Evolutionary conservation across 176 grass and related monocot species (phyloP), one percentile per base, ranked within the genome.

Genomic region (Miscanthus lutarioriparius): DNA sequence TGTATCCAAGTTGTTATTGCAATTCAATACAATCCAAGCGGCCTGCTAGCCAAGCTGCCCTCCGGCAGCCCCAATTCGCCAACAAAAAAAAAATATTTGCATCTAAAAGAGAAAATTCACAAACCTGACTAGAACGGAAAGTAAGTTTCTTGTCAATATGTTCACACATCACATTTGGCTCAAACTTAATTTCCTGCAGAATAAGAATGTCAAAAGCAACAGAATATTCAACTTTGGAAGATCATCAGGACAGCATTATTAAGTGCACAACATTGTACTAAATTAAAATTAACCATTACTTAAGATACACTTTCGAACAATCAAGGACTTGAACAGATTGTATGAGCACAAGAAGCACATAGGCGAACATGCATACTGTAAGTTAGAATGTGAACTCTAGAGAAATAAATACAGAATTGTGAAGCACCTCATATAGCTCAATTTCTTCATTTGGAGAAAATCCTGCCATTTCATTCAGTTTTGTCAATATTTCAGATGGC

Each of bases 141-240:
- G 84, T 94, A 73, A 94, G 74, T 88, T 81, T 91, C 89, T 94
- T 97, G 70, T 97, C 94, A 71, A 97, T 92, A 82, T 91, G 91
- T 69, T 97, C 94, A 72, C 94, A 97, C 94, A 97, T 97, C 61
- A 97, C 92, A 89, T 85, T 94, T 66, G 94, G 94, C 48, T 97
- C 94, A 41, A 97, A 97, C 85, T 97, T 97, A 80, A 97, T 97
- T 89, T 97, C 94, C 94, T 97, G 89, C 85, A 88, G 25, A 39
- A 88, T 72, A 80, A 81, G 78, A 83, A 85, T 62, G 63, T 43
- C 68, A 75, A 63, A 86, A 59, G 33, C 14, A 62, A 69, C 38
- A 83, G 69, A 67, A 73, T 32, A 59, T 68, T 74, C 35, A 86
- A 82, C 8, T 79, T 67, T 12, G 28, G 44, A 82, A 86, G 26